Evolutionary conservation across 2,329 filamentous ascomycete species (phyloP).

Genomic region (Septoria petroselini): DNA sequence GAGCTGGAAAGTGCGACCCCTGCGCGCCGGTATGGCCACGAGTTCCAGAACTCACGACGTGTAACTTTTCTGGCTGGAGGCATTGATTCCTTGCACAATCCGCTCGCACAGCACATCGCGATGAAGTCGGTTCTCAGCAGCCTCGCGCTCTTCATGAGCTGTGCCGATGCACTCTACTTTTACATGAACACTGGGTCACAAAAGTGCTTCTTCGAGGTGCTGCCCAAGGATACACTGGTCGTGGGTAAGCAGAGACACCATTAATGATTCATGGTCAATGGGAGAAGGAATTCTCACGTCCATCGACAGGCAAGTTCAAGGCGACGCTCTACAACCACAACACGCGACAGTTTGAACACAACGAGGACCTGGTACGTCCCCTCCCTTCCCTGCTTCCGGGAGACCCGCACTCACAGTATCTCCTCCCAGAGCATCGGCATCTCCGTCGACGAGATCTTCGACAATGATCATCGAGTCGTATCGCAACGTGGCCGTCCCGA

Average conservation of each 20-base stretch:
- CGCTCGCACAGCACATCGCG: no score
- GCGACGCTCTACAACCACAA: conserved; percentile 80
- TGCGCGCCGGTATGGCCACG: conserved; percentile 10
- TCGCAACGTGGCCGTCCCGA: conserved; percentile 71
- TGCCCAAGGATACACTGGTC: conserved; percentile 94
- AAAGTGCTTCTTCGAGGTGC: conserved; percentile 97
- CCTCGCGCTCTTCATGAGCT: conserved; percentile 46
- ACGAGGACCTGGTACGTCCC: conserved; percentile 54
- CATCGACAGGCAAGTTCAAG: conserved; percentile 68
- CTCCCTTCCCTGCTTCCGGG: neutral
- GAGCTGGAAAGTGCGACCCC: neutral
- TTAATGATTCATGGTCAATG: no score
- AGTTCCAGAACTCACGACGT: conserved; percentile 11
- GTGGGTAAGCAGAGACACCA: conserved; percentile 62
- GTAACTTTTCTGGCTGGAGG: neutral
- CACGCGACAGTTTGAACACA: conserved; percentile 64
- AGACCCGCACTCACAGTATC: conserved; percentile 11
- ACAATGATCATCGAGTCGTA: conserved; percentile 95
- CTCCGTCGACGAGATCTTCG: conserved; percentile 93
- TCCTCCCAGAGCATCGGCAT: conserved; percentile 68
- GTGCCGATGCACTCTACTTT: conserved; percentile 86
- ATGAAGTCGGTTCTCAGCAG: conserved; percentile 32
- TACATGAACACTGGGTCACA: conserved; percentile 81
- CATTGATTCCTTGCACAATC: no score
- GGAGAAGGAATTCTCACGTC: no score